Conservation (phyloP, 257 asterid species). For the Penstemon newberryi region DNA sequence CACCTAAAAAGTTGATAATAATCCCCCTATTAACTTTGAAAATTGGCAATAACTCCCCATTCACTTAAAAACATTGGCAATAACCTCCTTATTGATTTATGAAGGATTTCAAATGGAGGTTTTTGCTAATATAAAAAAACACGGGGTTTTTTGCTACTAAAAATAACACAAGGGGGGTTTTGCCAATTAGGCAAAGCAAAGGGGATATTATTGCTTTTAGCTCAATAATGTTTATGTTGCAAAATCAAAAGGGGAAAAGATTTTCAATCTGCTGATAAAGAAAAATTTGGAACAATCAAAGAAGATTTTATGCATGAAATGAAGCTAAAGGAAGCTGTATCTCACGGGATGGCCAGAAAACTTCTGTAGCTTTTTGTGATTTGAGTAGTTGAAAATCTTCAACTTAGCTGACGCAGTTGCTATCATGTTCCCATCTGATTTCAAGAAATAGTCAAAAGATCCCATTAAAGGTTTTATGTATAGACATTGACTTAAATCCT, state of each 20-base stretch:
- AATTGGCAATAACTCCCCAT: too few species aligned
- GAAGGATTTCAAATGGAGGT: too few species aligned
- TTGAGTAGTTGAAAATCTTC: constrained; percentile 62
- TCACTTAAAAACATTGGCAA: too few species aligned
- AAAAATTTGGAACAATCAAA: neutral
- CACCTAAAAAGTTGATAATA: too few species aligned
- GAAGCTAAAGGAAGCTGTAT: constrained; percentile 27
- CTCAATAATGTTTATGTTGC: neutral
- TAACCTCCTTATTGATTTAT: too few species aligned
- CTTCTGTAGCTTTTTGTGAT: constrained; percentile 74
- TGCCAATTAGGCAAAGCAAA: too few species aligned
- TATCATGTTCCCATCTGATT: constrained; percentile 73
- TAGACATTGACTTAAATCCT: neutral
- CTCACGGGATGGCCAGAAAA: constrained; percentile 98
- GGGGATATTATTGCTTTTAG: too few species aligned
- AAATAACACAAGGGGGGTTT: too few species aligned
- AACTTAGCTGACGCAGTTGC: constrained; percentile 82
- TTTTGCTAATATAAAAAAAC: too few species aligned
- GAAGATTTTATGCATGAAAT: neutral
- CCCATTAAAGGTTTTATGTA: neutral
- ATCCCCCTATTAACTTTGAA: too few species aligned
- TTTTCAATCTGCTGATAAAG: neutral
- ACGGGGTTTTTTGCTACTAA: too few species aligned
- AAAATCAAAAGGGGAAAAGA: neutral
- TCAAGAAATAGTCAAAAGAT: constrained; percentile 21